Conservation (phyloP, 1,139 yeast species). For the Lodderomyces theae region DNA sequence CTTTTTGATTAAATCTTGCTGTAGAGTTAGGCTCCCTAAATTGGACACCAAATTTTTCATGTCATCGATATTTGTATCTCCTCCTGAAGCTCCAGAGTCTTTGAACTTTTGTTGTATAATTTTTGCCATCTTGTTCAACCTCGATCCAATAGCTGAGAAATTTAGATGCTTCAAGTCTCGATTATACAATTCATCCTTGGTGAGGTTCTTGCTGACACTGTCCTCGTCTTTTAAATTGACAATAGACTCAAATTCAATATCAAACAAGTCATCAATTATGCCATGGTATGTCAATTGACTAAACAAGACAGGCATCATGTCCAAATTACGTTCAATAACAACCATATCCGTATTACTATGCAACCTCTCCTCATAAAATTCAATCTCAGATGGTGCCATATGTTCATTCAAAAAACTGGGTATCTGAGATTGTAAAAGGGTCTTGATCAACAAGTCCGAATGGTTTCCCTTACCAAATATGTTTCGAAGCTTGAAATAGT, state of each 20-base stretch:
- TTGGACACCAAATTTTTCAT: constrained; percentile 71
- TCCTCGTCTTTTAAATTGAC: constrained; percentile 26
- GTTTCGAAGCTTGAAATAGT: constrained; percentile 32
- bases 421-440: constrained; percentile 23
- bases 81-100: constrained; percentile 28
- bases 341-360: constrained; percentile 58
- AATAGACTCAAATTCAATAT: constrained; percentile 46
- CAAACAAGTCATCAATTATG: constrained; percentile 67
- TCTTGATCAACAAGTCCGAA: constrained; percentile 29
- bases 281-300: constrained; percentile 84
- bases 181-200: constrained; percentile 29
- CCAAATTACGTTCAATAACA: constrained; percentile 75
- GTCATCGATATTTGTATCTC: constrained; percentile 47
- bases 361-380: constrained; percentile 33
- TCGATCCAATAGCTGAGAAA: constrained; percentile 77
- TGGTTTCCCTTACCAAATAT: constrained; percentile 42
- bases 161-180: constrained; percentile 60
- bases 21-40: constrained; percentile 62
- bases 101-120: constrained; percentile 69
- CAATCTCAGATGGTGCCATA: constrained; percentile 34
- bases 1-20: constrained; percentile 66
- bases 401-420: constrained; percentile 31
- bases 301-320: constrained; percentile 65
- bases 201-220: constrained; percentile 13
- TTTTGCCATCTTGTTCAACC: constrained; percentile 69